phyloP scores from a whole-genome alignment of 257 asterid species.

The Linaria vulgaris region DNA sequence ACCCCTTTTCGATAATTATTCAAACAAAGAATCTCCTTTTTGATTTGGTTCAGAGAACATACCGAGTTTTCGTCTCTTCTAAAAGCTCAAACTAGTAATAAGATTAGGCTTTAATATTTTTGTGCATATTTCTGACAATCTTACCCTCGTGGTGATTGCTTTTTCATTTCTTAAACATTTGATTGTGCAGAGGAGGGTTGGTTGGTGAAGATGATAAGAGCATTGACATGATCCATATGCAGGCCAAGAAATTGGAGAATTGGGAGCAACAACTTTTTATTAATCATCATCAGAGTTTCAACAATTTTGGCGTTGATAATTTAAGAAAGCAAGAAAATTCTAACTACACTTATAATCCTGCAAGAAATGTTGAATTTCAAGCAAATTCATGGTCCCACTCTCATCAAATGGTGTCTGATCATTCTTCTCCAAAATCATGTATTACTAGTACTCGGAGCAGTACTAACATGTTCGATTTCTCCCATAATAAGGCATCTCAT shows the following conservation, averaged over 20 bases:
- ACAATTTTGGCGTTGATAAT: constrained; percentile 13
- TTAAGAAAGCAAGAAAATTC: constrained; percentile 35
- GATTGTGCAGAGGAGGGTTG: constrained; percentile 54
- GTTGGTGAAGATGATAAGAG: constrained; percentile 51
- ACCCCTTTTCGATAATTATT: too few relatives aligned
- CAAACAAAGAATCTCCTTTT: too few relatives aligned
- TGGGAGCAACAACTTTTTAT: constrained; percentile 47
- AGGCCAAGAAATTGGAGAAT: constrained; percentile 47
- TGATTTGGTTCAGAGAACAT: too few relatives aligned
- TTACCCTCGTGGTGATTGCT: not conserved
- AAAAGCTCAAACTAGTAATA: too few relatives aligned
- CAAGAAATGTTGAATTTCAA: not conserved
- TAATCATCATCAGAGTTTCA: constrained; percentile 25
- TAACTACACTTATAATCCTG: constrained; percentile 25
- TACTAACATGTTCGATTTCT: constrained; percentile 57
- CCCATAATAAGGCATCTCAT: constrained; percentile 38
- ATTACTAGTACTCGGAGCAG: constrained; percentile 44
- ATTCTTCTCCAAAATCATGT: constrained; percentile 60
- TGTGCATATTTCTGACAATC: too few relatives aligned
- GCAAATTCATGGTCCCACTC: too few relatives aligned
- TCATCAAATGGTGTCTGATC: constrained; percentile 38
- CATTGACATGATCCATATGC: constrained; percentile 28
- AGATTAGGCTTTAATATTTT: not conserved
- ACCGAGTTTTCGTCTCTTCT: too few relatives aligned
- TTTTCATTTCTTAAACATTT: not conserved